Evolutionary conservation across 352 stramenopile genomes (phyloP), one percentile per base, ranked within the genome.

Genomic region (Salisapilia sapeloensis): DNA sequence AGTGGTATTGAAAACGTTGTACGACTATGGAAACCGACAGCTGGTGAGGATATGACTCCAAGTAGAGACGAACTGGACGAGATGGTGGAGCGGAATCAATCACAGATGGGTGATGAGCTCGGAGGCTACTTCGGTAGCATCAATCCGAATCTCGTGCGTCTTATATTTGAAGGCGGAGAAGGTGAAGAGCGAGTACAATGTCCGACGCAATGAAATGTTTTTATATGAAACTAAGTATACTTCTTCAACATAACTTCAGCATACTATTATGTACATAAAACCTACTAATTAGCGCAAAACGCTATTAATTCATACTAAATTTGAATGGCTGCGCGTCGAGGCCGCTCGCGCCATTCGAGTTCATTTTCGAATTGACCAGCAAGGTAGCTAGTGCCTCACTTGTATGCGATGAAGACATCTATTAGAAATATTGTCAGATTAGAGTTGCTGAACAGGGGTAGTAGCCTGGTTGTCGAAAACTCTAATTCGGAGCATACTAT

Each of bases 381-480:
- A n/a, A n/a, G n/a, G n/a, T n/a, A n/a, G n/a, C n/a, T n/a, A n/a
- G n/a, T n/a, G n/a, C n/a, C n/a, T n/a, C n/a, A n/a, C n/a, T n/a
- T 4, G 46, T 69, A 66, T 81, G 65, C 67, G 55, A 57, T 84
- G 71, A 87, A 61, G 71, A 87, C 66, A 48, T 36, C 53, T 56
- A 80, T 67, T 56, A 35, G n/a, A n/a, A n/a, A n/a, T n/a, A 74
- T 67, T 84, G 83, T 87, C 71, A 87, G 67, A 87, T 69, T 87
- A 87, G 67, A 87, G 71, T 87, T 87, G 84, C 71, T 84, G 67
- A 87, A 79, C 61, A 55, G 70, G 58, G 65, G 67, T 87, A 84
- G 71, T 87, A 87, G 71, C 67, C 67, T 43, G 60, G 50, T 64
- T 65, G 84, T 67, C 56, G 64, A 69, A 84, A 51, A 60, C 48